phyloP scores from a whole-genome alignment of 306 rosid species.

The Rosa chinensis region DNA sequence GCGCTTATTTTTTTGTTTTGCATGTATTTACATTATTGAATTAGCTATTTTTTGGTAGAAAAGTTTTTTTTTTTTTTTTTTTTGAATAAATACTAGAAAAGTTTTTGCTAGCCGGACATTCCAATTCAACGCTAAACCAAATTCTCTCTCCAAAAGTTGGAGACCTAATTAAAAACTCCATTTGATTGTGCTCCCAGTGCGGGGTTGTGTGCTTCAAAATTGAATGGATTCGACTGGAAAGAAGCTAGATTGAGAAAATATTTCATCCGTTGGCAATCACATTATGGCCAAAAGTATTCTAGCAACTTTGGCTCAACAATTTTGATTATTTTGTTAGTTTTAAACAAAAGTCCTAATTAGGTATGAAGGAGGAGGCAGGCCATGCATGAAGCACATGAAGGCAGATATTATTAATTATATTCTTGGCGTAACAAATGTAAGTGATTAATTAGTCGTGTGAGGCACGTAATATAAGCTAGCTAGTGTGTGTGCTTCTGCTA shows the following conservation, averaged over 20 bases:
- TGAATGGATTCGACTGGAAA: neutral
- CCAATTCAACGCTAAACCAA: neutral
- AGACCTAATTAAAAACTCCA: neutral
- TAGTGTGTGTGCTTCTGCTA: constrained; percentile 28
- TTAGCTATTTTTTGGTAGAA: too few species aligned
- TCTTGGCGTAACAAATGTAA: constrained; percentile 52
- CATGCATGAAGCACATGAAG: constrained; percentile 2
- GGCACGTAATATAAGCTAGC: constrained; percentile 48
- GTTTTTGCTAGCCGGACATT: too few species aligned
- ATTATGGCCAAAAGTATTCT: neutral
- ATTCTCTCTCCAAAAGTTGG: too few species aligned
- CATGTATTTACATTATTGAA: too few species aligned
- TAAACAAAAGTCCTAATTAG: neutral
- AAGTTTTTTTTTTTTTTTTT: too few species aligned
- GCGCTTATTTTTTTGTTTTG: too few species aligned
- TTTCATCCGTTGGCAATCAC: neutral
- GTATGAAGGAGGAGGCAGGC: neutral
- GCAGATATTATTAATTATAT: neutral
- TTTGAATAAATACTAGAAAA: too few species aligned
- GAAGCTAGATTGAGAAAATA: too few species aligned
- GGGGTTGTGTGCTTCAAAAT: neutral
- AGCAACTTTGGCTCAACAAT: neutral
- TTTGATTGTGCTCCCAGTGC: neutral
- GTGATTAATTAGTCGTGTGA: constrained; percentile 45
- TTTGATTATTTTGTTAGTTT: neutral